Evolutionary conservation across 1,284 basidiomycete genomes (phyloP).

Genomic region (Ganoderma leucocontextum): DNA sequence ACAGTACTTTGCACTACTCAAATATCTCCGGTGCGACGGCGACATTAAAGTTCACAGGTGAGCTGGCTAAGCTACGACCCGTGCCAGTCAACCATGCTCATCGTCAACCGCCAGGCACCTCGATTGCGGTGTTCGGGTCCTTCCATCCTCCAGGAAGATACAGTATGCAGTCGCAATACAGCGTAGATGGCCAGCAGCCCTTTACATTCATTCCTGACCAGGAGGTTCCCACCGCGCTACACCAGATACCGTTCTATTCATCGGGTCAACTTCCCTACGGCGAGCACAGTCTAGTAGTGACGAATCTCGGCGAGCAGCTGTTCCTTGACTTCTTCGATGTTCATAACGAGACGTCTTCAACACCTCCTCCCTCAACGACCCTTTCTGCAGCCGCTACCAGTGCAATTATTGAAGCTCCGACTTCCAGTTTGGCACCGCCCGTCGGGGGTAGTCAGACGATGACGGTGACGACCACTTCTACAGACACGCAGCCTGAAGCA

Average conservation of each 20-base stretch:
- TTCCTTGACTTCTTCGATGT: constrained; percentile 23
- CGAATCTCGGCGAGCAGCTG: constrained; percentile 23
- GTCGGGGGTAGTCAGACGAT: background rate
- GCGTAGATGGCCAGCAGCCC: constrained; percentile 12
- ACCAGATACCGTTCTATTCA: constrained; percentile 18
- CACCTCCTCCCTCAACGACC: background rate
- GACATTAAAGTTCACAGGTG: background rate
- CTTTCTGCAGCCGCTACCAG: background rate
- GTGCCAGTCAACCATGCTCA: background rate
- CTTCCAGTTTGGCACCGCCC: background rate
- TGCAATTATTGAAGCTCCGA: no score
- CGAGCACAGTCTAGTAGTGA: constrained; percentile 14
- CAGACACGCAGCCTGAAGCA: background rate
- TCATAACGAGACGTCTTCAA: background rate
- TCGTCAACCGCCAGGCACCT: constrained; percentile 12
- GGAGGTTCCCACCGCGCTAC: constrained; percentile 8
- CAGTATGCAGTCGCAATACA: constrained; percentile 24
- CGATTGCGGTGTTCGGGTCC: constrained; percentile 21
- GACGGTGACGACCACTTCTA: background rate
- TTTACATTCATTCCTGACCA: constrained; percentile 1
- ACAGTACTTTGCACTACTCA: background rate
- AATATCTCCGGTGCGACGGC: background rate
- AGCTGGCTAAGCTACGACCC: no score
- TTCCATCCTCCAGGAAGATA: constrained; percentile 18
- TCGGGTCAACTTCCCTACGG: constrained; percentile 11